phyloP scores from a whole-genome alignment of 305 asterid genomes.

The Solanum chacoense region DNA sequence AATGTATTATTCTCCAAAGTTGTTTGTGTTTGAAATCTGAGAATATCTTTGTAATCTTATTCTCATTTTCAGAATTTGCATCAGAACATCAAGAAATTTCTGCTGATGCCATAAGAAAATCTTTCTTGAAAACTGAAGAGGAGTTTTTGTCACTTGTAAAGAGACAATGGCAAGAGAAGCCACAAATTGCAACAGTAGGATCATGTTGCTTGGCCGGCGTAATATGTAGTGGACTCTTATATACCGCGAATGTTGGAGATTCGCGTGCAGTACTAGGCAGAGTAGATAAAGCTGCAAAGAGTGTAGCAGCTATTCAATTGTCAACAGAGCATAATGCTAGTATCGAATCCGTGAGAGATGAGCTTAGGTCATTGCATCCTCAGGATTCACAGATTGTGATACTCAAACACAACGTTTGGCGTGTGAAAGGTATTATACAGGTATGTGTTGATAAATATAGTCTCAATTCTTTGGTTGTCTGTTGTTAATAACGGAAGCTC shows the following conservation, averaged over 20 bases:
- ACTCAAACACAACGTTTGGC: slow-evolving; percentile 84
- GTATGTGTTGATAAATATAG: slow-evolving; percentile 18
- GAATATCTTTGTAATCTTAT: background rate
- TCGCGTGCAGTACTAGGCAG: slow-evolving; percentile 83
- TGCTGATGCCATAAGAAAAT: slow-evolving; percentile 49
- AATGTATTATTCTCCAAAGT: background rate
- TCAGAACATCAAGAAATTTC: slow-evolving; percentile 64
- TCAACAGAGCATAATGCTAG: slow-evolving; percentile 84
- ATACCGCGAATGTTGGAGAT: slow-evolving; percentile 86
- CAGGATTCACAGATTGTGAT: slow-evolving; percentile 76
- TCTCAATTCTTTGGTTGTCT: background rate
- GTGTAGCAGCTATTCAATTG: slow-evolving; percentile 53
- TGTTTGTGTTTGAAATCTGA: background rate
- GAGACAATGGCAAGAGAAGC: slow-evolving; percentile 53
- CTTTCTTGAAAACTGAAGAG: slow-evolving; percentile 82
- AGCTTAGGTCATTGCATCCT: slow-evolving; percentile 62
- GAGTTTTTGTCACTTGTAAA: slow-evolving; percentile 60
- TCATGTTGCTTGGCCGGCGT: slow-evolving; percentile 85
- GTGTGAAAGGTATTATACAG: slow-evolving; percentile 94
- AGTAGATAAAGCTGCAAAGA: slow-evolving; percentile 38
- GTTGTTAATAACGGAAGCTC: background rate
- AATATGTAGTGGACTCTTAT: slow-evolving; percentile 51
- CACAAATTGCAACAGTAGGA: slow-evolving; percentile 86
- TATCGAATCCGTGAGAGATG: slow-evolving; percentile 57
- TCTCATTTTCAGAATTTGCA: slow-evolving; percentile 39